Base-by-base conservation (phyloP, 2,329 filamentous ascomycete genomes). In the Aureobasidium sp. region DNA sequence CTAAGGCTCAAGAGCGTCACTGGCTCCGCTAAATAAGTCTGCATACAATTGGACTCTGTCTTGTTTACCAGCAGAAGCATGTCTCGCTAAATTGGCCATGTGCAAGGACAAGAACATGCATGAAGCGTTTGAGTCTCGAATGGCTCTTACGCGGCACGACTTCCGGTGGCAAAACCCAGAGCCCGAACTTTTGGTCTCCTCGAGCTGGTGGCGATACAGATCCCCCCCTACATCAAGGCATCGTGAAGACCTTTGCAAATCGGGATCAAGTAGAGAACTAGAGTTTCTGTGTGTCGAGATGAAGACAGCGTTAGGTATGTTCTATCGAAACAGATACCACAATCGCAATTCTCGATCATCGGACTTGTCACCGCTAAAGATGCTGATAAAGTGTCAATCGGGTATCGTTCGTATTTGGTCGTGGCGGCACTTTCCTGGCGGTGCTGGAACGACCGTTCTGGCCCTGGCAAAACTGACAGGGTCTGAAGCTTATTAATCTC, bases 31-130 rank as follows among this genome's bases (percentile, higher is more conserved):
- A 9, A 24, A n/a, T n/a, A 8, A 15, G 29, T 36, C 32, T 24
- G 48, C 29, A 36, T 51, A 24, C n/a, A n/a, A 32, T 29, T 48
- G 32, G 46, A 29, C 46, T 48, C 46, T 32, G 46, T 32, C 26
- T 29, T 15, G 15, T 17, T 29, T 48, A 29, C 46, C 26, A 29
- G 26, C 29, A n/a, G 17, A 32, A 48, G 46, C 26, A 15, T 48
- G 26, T 48, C 7, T 51, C 48, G 48, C 48, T 51, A 44, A 44
- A 56, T 43, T 43, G 32, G 52, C 52, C 52, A 56, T 56, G 27
- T 56, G 37, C 37, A 43, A 44, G 52, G 37, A 39, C 37, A n/a
- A 32, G 24, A 43, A 26, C 37, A 55, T 55, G 51, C 36, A 43
- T 24, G 15, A 9, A 34, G 46, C 46, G 46, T 48, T 48, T 13